Evolutionary conservation across 345 rosid species (phyloP).

Genomic region (Populus davidiana): DNA sequence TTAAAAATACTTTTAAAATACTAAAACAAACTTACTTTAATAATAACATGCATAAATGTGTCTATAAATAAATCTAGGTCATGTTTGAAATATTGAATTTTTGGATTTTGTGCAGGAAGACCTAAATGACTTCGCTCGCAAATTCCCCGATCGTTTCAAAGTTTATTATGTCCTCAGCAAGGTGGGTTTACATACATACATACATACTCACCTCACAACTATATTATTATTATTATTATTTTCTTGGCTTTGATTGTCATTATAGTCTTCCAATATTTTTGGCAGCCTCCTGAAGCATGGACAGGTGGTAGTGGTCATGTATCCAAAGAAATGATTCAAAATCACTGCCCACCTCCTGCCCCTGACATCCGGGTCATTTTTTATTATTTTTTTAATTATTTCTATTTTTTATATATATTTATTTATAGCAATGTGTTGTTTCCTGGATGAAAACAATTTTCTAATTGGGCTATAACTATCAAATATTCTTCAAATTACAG

Average conservation of each 20-base stretch:
- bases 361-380: conserved; percentile 12
- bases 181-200: neutral
- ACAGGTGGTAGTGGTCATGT: conserved; percentile 17
- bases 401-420: neutral
- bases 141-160: conserved; percentile 8
- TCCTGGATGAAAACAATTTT: neutral
- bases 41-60: too few relatives aligned
- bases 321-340: conserved; percentile 10
- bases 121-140: conserved; percentile 13
- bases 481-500: conserved; percentile 3
- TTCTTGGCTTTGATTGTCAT: neutral
- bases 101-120: conserved; percentile 11
- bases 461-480: too few relatives aligned
- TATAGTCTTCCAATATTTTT: neutral
- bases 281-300: conserved; percentile 23
- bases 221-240: neutral
- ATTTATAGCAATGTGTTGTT: neutral
- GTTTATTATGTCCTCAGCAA: conserved; percentile 16
- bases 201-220: too few relatives aligned
- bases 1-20: too few relatives aligned
- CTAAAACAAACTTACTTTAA: too few relatives aligned
- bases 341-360: conserved; percentile 17
- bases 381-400: neutral
- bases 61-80: too few relatives aligned
- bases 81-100: neutral